Evolutionary conservation across 495 filamentous ascomycete genomes (phyloP), one percentile per base, ranked within the genome.

Genomic region (Penicillium soppii): DNA sequence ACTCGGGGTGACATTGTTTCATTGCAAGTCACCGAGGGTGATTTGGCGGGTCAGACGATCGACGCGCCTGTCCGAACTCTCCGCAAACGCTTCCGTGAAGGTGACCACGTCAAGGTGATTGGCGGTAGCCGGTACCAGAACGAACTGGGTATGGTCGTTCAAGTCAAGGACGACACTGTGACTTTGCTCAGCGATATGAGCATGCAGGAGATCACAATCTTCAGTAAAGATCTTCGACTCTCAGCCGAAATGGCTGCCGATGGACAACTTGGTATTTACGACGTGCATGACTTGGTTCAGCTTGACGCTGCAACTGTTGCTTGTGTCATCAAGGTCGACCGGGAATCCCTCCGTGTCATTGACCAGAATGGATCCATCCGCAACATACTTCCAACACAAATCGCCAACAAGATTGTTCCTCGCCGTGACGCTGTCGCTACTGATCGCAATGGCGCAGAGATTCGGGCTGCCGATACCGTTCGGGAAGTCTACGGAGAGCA

Each of bases 21-120:
- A 10, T 77, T 99, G 57, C 74, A 80, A 57, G 90, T 97, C n/a
- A 86, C 82, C 2, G 86, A 92, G 58, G 95, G 95, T 33, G 85
- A 85, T 15, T 75, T 97, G 21, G 75, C 71, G 35, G 95, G 95
- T 13, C 89, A 95, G 61, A 84, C 72, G 10, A 92, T 97, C 36
- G 94, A 97, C 57, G 91, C 95, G 8, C 92, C 95, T 12, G 85
- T 92, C 38, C 96, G 92, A 67, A 88, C 89, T 32, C 82, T 99
- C 2, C 89, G 95, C 50, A 99, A 99, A 70, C 80, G 86, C 26
- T 99, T 99, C 81, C 83, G 77, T 49, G 82, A 89, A 51, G 95
- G 95, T 74, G 94, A 99, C 63, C 95, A 99, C 65, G 95, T 97
- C 74, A 97, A 97, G 70, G 92, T 98, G 53, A 96, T 97, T 61